A percentile compares a stretch with the other conserved stretches of the same genome.
Evolutionary conservation across 768 basidiomycete species (phyloP).

Genomic region (Cystobasidium ongulense): DNA sequence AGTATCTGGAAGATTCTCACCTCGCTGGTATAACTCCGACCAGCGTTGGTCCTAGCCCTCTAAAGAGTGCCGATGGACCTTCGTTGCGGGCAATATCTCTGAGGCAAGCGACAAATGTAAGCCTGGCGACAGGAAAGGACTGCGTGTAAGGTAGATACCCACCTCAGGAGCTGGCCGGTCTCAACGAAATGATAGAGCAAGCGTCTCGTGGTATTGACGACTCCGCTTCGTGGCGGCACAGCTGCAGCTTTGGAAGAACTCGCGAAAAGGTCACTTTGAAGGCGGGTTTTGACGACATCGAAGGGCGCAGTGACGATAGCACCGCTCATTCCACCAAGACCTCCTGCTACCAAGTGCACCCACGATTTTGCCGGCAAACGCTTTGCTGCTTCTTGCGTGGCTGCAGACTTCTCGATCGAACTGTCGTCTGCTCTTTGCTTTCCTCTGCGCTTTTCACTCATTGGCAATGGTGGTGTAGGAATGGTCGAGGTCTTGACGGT

Average conservation of each 20-base stretch:
- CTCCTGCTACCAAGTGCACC: conserved; percentile 42
- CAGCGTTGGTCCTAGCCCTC: conserved; percentile 84
- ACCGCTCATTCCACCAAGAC: conserved; percentile 90
- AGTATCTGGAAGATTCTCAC: conserved; percentile 35
- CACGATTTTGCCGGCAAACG: conserved; percentile 18
- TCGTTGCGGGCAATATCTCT: conserved; percentile 71
- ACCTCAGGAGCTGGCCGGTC: conserved; percentile 83
- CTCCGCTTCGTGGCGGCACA: neutral
- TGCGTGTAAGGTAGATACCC: conserved; percentile 38
- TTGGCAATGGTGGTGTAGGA: neutral
- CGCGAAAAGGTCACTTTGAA: conserved; percentile 68
- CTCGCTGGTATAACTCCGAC: conserved; percentile 92
- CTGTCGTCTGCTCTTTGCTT: conserved; percentile 11
- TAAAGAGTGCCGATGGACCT: conserved; percentile 80
- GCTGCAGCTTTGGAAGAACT: neutral
- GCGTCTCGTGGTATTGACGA: conserved; percentile 42
- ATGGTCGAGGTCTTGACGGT: neutral
- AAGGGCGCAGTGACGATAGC: conserved; percentile 94
- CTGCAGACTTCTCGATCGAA: conserved; percentile 6
- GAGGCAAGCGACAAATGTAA: conserved; percentile 11
- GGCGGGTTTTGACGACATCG: conserved; percentile 93
- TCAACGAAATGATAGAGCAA: conserved; percentile 89
- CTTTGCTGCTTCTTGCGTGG: neutral
- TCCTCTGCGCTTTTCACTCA: conserved; percentile 1
- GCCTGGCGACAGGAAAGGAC: neutral